Evolutionary conservation across 371 early-diverging fungal genomes (phyloP).

Genomic region (Syncephalastrum monosporum): DNA sequence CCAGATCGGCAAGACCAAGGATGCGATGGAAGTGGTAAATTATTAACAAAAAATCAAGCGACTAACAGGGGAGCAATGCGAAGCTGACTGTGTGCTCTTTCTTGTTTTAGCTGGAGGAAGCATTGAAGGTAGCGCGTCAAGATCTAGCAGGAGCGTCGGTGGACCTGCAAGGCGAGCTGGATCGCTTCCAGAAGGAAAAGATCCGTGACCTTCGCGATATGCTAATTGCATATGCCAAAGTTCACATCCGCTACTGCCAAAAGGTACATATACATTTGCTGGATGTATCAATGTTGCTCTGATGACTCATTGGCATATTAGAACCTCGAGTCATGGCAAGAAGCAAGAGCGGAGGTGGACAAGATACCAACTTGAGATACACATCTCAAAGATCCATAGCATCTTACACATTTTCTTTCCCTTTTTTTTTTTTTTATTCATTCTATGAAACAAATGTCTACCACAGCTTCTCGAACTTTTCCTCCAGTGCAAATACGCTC

Average conservation of each 20-base stretch:
- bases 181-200: conserved; percentile 91
- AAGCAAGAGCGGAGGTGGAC: conserved; percentile 61
- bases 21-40: conserved; percentile 67
- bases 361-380: conserved; percentile 49
- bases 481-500: conserved; percentile 12
- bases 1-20: conserved; percentile 87
- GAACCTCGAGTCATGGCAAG: conserved; percentile 66
- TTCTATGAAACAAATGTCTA: background rate
- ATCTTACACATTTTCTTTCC: conserved; percentile 6
- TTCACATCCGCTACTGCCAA: conserved; percentile 81
- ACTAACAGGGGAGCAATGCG: background rate
- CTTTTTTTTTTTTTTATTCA: conserved; percentile 4
- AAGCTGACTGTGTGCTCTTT: background rate
- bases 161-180: conserved; percentile 84
- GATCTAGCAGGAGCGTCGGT: conserved; percentile 75
- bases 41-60: background rate
- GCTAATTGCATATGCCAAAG: conserved; percentile 77
- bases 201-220: conserved; percentile 80
- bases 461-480: conserved; percentile 16
- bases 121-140: conserved; percentile 63
- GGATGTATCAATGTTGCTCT: background rate
- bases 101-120: conserved; percentile 64
- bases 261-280: conserved; percentile 45
- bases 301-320: conserved; percentile 12
- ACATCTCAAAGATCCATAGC: conserved; percentile 1